Base-by-base conservation (phyloP, 2,329 filamentous ascomycete genomes). In the Talaromyces sp. region DNA sequence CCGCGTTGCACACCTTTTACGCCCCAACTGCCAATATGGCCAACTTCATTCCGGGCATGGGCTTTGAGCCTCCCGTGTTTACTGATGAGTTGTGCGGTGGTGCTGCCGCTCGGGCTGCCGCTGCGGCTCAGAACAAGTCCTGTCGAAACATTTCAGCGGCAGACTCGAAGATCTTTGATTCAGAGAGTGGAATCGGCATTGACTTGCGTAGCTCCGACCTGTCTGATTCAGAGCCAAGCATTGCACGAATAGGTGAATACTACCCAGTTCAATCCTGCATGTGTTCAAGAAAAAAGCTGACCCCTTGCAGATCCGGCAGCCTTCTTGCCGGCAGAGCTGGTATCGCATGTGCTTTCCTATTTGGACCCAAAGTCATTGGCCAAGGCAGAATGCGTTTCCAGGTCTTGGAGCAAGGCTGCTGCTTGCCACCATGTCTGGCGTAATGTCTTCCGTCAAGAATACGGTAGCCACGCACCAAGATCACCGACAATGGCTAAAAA, bases 401-500 rank as follows among this genome's bases (percentile, higher is more conserved):
- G 72, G 52, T 70, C 75, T 57, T 89, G 87, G 87, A 73, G 80
- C 64, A 75, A 78, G 23, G 76, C 84, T 63, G 84, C 84, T 33
- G 78, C 78, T 16, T 85, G 85, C 28, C 78, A 78, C 28, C 82
- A 85, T 65, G 84, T 88, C 52, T 89, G 87, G 87, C 83, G 82
- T 60, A 77, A 79, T 47, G 82, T 85, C n/a, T 89, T 88, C 71
- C 78, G 85, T 44, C 77, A 78, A 59, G 80, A 81, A 64, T 87
- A 85, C 68, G 79, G 70, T 70, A 66, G 78, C 34, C 74, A 78
- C 23, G 75, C 78, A 62, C 65, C 66, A 27, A 62, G 78, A 16
- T 75, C 78, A 64, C 65, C 66, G 30, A 61, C 62, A 44, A 58
- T 68, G n/a, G 76, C 70, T 36, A 74, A 78, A 64, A 83, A 83